A percentile compares a stretch with the other conserved stretches of the same genome.
Evolutionary conservation across 495 filamentous ascomycete genomes (phyloP).

Genomic region (Trichoderma reesei): DNA sequence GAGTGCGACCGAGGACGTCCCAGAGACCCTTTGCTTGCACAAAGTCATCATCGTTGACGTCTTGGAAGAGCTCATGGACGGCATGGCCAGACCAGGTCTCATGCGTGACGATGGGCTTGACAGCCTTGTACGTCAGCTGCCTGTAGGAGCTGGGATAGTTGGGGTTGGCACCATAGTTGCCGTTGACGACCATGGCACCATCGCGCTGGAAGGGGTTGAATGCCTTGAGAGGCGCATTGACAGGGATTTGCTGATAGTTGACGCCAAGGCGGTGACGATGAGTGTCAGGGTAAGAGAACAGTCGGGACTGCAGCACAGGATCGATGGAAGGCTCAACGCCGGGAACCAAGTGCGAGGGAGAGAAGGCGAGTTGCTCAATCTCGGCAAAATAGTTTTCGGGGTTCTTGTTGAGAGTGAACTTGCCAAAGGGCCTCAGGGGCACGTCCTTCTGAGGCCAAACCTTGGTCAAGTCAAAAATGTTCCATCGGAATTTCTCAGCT

Average conservation of each 20-base stretch:
- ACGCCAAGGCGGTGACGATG: constrained; percentile 56
- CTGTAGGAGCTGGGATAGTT: constrained; percentile 28
- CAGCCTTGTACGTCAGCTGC: constrained; percentile 15
- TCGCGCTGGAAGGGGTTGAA: constrained; percentile 38
- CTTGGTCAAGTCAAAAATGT: constrained; percentile 74
- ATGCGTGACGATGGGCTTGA: constrained; percentile 13
- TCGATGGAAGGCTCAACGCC: constrained; percentile 54
- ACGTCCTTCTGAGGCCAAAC: constrained; percentile 64
- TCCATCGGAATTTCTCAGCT: constrained; percentile 62
- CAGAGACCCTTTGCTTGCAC: constrained; percentile 30
- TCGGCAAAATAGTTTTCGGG: constrained; percentile 63
- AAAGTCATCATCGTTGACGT: constrained; percentile 36
- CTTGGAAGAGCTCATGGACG: constrained; percentile 21
- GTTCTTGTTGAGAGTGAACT: constrained; percentile 61
- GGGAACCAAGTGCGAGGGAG: constrained; percentile 63
- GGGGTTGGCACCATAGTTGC: constrained; percentile 36
- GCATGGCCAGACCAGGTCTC: constrained; percentile 20
- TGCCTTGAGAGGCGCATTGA: constrained; percentile 21
- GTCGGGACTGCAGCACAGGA: constrained; percentile 55
- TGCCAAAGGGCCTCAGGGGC: constrained; percentile 59
- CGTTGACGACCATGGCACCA: constrained; percentile 25
- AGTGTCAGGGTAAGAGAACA: constrained; percentile 63
- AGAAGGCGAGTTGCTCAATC: constrained; percentile 77
- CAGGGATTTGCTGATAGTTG: constrained; percentile 52
- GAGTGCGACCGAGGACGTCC: constrained; percentile 25